phyloP scores from a whole-genome alignment of 805 yeast species.

The Zygotorulaspora sp. region DNA sequence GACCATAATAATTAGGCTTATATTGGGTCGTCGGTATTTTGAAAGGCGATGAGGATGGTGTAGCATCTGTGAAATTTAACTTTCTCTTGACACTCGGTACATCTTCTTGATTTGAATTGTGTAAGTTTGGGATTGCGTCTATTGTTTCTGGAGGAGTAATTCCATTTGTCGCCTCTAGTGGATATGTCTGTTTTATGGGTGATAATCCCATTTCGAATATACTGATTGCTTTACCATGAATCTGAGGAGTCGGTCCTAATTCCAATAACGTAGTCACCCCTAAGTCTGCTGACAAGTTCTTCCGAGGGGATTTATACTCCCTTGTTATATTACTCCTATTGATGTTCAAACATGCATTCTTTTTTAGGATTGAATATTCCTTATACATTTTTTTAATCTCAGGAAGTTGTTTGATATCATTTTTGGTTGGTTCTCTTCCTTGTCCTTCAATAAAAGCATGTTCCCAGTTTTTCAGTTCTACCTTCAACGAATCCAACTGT shows the following conservation, averaged over 20 bases:
- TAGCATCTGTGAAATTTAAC: conserved; percentile 16
- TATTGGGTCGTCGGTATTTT: conserved; percentile 4
- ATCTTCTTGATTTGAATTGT: neutral
- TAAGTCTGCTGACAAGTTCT: conserved; percentile 20
- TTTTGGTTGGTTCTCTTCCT: conserved; percentile 44
- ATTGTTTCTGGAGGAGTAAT: no score
- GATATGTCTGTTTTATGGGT: conserved; percentile 21
- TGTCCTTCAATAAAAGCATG: conserved; percentile 37
- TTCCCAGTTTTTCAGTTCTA: conserved; percentile 55
- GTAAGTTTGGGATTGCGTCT: no score
- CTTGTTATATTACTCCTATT: neutral
- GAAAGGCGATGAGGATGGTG: conserved; percentile 23
- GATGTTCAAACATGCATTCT: conserved; percentile 5
- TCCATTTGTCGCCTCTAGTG: neutral
- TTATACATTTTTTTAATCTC: conserved; percentile 36
- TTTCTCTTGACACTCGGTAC: conserved; percentile 15
- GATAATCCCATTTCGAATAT: conserved; percentile 54
- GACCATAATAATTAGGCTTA: conserved; percentile 24
- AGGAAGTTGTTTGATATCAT: conserved; percentile 43
- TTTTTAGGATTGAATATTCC: conserved; percentile 32
- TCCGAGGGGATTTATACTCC: neutral
- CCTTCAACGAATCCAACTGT: conserved; percentile 33
- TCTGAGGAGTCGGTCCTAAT: conserved; percentile 85
- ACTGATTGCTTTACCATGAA: conserved; percentile 70
- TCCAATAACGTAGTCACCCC: conserved; percentile 30